Percentiles rank a stretch among this genome's conserved stretches.
Evolutionary conservation across 2,329 filamentous ascomycete species (phyloP).

Genomic region (Akanthomyces muscarius): DNA sequence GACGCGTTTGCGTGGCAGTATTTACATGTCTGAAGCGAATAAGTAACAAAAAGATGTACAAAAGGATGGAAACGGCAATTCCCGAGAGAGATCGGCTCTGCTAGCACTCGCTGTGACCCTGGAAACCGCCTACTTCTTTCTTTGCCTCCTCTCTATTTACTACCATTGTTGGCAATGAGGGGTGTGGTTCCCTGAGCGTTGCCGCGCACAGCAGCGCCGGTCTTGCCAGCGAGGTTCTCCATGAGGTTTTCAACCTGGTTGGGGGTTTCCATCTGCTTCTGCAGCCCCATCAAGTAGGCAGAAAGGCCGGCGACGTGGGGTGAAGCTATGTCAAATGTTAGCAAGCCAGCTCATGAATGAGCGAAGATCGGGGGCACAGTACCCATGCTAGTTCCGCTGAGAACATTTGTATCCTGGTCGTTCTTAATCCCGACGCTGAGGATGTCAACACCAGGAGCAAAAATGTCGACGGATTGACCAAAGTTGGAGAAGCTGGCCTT

Average conservation of each 20-base stretch:
- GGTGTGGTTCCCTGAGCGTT: slow-evolving; percentile 44
- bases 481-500: slow-evolving; percentile 57
- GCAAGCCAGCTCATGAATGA: slow-evolving; percentile 6
- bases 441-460: slow-evolving; percentile 52
- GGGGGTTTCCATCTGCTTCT: slow-evolving; percentile 39
- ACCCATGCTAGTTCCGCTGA: slow-evolving; percentile 58
- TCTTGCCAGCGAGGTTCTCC: slow-evolving; percentile 47
- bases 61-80: neutral
- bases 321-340: slow-evolving; percentile 40
- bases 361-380: slow-evolving; percentile 10
- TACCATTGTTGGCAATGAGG: slow-evolving; percentile 56
- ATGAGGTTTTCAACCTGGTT: slow-evolving; percentile 43
- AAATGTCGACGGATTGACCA: slow-evolving; percentile 49
- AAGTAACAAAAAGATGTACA: neutral
- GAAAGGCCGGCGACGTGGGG: slow-evolving; percentile 66
- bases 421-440: slow-evolving; percentile 49
- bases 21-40: neutral
- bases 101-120: neutral
- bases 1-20: neutral
- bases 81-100: neutral
- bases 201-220: slow-evolving; percentile 40
- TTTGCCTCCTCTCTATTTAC: slow-evolving; percentile 21
- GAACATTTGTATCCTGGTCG: slow-evolving; percentile 40
- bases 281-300: slow-evolving; percentile 61
- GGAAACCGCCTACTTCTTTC: neutral